Percentiles rank a stretch among this genome's conserved stretches.
Evolutionary conservation across 495 filamentous ascomycete species (phyloP).

Genomic region (Hapsidospora chrysogenum): DNA sequence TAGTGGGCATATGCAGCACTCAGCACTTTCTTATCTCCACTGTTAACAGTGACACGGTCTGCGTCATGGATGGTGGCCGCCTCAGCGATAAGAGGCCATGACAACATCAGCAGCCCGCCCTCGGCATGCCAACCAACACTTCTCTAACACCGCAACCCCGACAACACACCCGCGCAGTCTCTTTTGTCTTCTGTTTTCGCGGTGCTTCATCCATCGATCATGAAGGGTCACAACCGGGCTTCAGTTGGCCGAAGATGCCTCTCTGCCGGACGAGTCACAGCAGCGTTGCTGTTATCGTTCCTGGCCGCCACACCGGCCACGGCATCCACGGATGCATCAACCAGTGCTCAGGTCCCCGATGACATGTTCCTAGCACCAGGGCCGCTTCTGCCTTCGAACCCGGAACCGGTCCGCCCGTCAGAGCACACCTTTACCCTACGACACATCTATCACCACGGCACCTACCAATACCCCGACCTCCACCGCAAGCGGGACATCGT

Average conservation of each 20-base stretch:
- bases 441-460: slow-evolving; percentile 84
- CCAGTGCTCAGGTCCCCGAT: slow-evolving; percentile 1
- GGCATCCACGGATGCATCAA: slow-evolving; percentile 9
- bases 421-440: slow-evolving; percentile 49
- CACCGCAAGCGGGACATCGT: slow-evolving; percentile 58
- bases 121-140: not conserved
- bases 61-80: too few species aligned
- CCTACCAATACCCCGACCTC: slow-evolving; percentile 50
- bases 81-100: not conserved
- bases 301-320: slow-evolving; percentile 34
- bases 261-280: slow-evolving; percentile 41
- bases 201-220: not conserved
- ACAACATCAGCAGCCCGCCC: not conserved
- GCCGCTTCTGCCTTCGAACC: slow-evolving; percentile 19
- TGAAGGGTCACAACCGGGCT: not conserved
- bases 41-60: too few species aligned
- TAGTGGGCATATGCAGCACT: too few species aligned
- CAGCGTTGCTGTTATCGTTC: slow-evolving; percentile 42
- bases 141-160: too few species aligned
- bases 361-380: slow-evolving; percentile 1
- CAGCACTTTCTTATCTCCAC: too few species aligned
- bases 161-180: too few species aligned
- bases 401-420: slow-evolving; percentile 18
- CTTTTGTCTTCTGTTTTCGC: not conserved
- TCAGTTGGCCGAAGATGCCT: slow-evolving; percentile 10